Conservation (phyloP, 2,329 filamentous ascomycete species). For the Pestalotiopsis sp. region DNA sequence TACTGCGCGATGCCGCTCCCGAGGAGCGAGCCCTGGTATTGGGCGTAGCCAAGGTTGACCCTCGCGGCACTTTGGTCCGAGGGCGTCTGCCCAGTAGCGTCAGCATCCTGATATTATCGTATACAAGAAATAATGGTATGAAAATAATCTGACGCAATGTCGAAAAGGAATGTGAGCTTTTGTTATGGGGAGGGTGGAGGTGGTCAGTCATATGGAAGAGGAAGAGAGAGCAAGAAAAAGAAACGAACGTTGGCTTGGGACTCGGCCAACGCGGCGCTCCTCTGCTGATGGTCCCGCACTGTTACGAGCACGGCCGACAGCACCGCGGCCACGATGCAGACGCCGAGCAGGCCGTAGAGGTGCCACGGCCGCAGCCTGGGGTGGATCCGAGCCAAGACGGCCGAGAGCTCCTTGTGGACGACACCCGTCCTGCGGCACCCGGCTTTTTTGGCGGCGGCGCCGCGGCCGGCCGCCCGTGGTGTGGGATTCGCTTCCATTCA, state of each 20-base stretch:
- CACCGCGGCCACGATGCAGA: slow-evolving; percentile 12
- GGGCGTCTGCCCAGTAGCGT: neutral
- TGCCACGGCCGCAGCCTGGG: slow-evolving; percentile 17
- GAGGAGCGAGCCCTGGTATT: slow-evolving; percentile 41
- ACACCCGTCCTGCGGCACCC: neutral
- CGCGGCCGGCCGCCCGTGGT: neutral
- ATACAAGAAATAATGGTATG: no score
- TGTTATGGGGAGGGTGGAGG: no score
- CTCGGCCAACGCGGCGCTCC: neutral
- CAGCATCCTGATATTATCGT: neutral
- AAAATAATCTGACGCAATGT: no score
- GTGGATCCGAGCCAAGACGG: neutral
- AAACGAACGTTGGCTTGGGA: neutral
- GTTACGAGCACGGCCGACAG: slow-evolving; percentile 18
- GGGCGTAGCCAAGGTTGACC: slow-evolving; percentile 46
- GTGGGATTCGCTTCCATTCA: neutral
- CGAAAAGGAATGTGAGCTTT: no score
- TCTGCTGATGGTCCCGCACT: slow-evolving; percentile 15
- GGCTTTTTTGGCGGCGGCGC: neutral
- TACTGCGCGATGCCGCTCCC: slow-evolving; percentile 44
- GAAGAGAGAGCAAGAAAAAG: neutral
- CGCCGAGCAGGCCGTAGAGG: slow-evolving; percentile 13
- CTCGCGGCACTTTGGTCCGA: slow-evolving; percentile 18
- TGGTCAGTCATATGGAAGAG: no score
- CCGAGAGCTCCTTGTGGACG: neutral